Evolutionary conservation across 176 grass and related monocot genomes (phyloP).

Genomic region (barley (Hordeum vulgare)): MorexV3_pseudomolecules_assembly NC_058524.1:26793480-26793979

Average conservation of each 20-base stretch:
- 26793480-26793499: background rate
- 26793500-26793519: constrained; percentile 16
- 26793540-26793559: too few relatives aligned
- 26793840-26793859: background rate
- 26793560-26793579: too few relatives aligned
- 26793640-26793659: background rate
- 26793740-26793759: background rate
- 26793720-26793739: background rate
- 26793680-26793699: background rate
- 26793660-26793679: background rate
- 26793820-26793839: background rate
- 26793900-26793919: background rate
- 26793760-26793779: too few relatives aligned
- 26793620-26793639: background rate
- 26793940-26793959: too few relatives aligned
- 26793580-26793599: too few relatives aligned
- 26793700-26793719: background rate
- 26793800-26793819: background rate
- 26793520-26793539: constrained; percentile 15
- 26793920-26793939: background rate
- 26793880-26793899: background rate
- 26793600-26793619: background rate
- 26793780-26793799: too few relatives aligned
- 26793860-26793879: too few relatives aligned
- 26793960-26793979: too few relatives aligned